Percentiles rank a stretch among this genome's conserved stretches.
Conservation (phyloP, 768 basidiomycete species). For the Leccinum disarticulatum region DNA sequence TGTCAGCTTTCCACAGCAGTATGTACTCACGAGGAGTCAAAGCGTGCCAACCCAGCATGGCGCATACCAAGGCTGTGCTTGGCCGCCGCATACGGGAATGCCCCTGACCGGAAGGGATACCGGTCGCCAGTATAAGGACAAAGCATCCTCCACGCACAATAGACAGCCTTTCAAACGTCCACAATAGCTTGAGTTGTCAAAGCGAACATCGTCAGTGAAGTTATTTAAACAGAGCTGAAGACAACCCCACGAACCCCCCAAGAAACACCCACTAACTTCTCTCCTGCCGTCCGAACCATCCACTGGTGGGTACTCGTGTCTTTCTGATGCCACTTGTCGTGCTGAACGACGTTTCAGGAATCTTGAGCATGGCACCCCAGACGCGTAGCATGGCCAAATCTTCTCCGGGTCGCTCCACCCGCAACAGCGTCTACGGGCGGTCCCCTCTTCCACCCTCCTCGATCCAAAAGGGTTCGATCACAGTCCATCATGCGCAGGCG, state of each 20-base stretch:
- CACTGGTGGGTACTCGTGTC: slow-evolving; percentile 4
- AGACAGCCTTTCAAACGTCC: slow-evolving; percentile 13
- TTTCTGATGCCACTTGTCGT: background rate
- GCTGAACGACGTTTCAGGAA: background rate
- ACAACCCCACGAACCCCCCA: background rate
- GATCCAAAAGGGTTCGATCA: slow-evolving; percentile 6
- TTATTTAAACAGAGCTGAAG: slow-evolving; percentile 24
- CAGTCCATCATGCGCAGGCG: background rate
- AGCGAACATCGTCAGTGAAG: slow-evolving; percentile 10
- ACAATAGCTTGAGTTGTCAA: slow-evolving; percentile 10
- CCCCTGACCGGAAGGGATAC: slow-evolving; percentile 23
- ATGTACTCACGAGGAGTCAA: slow-evolving; percentile 20
- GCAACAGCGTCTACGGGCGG: slow-evolving; percentile 27
- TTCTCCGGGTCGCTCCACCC: slow-evolving; percentile 19
- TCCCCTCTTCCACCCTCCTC: slow-evolving; percentile 6
- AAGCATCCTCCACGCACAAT: slow-evolving; percentile 17
- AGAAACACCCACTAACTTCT: background rate
- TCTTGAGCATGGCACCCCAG: slow-evolving; percentile 26
- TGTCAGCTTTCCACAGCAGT: slow-evolving; percentile 1
- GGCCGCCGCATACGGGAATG: slow-evolving; percentile 16
- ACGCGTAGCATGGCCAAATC: slow-evolving; percentile 21
- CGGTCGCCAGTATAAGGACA: slow-evolving; percentile 22
- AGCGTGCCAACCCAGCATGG: background rate
- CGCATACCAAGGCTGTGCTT: slow-evolving; percentile 12
- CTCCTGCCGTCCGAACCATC: background rate